A percentile compares a stretch with the other conserved stretches of the same genome.
Conservation (phyloP, 306 rosid genomes). For the Cucurbita pepo region DNA sequence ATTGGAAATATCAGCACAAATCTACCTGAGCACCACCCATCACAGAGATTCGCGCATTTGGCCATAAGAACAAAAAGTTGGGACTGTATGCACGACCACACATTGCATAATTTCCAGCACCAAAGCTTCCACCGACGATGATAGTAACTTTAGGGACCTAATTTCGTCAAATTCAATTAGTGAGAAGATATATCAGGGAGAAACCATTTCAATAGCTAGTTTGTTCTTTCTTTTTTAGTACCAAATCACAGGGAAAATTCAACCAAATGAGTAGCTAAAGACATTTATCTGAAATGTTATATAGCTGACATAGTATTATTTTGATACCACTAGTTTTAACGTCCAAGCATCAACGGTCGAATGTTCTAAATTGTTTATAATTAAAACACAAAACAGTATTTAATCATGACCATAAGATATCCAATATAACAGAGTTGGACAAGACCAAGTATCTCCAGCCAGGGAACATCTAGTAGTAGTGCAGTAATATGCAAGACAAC, state of each 20-base stretch:
- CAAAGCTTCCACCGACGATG: constrained; percentile 90
- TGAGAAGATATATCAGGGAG: background rate
- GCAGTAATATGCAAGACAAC: background rate
- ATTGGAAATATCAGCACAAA: background rate
- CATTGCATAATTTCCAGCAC: constrained; percentile 99
- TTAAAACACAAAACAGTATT: background rate
- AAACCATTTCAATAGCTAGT: background rate
- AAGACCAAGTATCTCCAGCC: background rate
- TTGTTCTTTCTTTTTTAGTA: background rate
- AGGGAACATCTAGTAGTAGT: background rate
- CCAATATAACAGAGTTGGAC: background rate
- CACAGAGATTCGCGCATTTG: constrained; percentile 86
- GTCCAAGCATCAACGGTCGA: background rate
- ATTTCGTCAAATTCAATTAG: constrained; percentile 10
- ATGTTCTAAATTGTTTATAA: background rate
- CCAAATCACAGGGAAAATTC: background rate
- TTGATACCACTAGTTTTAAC: background rate
- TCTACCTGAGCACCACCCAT: constrained; percentile 98
- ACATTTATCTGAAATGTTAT: background rate
- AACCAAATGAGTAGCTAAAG: background rate
- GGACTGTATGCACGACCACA: constrained; percentile 99
- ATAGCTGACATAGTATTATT: background rate
- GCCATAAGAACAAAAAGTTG: constrained; percentile 88
- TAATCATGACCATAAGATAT: background rate
- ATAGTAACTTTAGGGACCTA: constrained; percentile 92